These are phyloP conservation scores for Ascocoryne sarcoides DNA, from an alignment of 2,329 filamentous ascomycete species.

Conservation along the genomic window DNA sequence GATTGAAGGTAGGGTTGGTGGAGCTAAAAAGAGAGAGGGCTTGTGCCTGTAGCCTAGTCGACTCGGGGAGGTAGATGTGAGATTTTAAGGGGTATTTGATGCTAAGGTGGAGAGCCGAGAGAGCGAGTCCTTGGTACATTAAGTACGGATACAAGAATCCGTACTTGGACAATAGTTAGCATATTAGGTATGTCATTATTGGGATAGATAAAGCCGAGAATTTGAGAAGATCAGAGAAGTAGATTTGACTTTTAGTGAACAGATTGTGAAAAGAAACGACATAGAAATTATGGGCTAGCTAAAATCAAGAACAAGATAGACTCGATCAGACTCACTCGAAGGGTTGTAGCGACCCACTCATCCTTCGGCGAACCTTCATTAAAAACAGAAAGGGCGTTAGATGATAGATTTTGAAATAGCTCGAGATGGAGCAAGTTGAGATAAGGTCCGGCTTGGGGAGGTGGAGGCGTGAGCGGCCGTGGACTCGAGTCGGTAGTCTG, in stretches of 20 bases:
- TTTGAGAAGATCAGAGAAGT: neutral
- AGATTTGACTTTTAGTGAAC: no score
- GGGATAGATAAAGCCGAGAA: neutral
- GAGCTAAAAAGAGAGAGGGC: constrained; percentile 26
- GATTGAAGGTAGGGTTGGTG: constrained; percentile 12
- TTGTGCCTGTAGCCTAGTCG: constrained; percentile 26
- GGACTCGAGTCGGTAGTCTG: neutral
- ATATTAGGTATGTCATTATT: neutral
- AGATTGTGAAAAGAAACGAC: no score
- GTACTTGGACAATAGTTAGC: constrained; percentile 4
- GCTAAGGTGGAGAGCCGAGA: constrained; percentile 29
- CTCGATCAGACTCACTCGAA: no score
- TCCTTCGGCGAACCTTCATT: no score
- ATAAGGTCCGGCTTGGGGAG: constrained; percentile 2
- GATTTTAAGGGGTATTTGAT: constrained; percentile 15
- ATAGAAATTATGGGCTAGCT: no score
- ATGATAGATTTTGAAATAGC: no score
- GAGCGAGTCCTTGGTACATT: constrained; percentile 28
- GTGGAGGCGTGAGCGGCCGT: neutral
- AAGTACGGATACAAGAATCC: constrained; percentile 23
- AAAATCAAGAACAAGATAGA: no score
- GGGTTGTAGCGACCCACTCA: no score
- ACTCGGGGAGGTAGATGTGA: constrained; percentile 25
- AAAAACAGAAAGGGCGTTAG: no score
- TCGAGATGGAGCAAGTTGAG: constrained; percentile 31